Evolutionary conservation across 257 asterid species (phyloP), one percentile per base, ranked within the genome.

Genomic region (Plantago elongata): DNA sequence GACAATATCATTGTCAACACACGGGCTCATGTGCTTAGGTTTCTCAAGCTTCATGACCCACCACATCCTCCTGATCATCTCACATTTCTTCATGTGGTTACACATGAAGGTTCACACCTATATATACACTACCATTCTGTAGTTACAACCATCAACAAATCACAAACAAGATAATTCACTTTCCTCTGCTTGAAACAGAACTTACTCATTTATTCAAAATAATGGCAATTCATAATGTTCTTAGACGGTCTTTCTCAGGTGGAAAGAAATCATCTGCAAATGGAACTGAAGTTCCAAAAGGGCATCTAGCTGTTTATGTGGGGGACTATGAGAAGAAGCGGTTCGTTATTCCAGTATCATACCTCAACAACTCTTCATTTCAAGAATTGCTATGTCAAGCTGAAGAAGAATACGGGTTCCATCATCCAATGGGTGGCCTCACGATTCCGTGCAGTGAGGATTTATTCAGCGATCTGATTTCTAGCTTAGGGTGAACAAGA

Each of bases 361-460:
- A 64, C 69, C 69, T 80, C 72, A 80, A 75, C 38, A 73, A 74
- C n/a, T 76, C 78, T 67, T 71, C 38, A 4, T 80, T 85, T 56
- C 89, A 74, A 57, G 78, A 74, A 1, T 51, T 85, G 55, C 40
- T 85, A 16, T 37, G 57, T 9, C 79, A 57, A 45, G 81, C 79
- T 2, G 64, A 62, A 65, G 84, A 83, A 62, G 80, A 81, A 72
- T 76, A 66, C 11, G 84, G 86, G 5, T 81, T 71, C 48, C 14
- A 74, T 56, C 86, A 81, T 72, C 86, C 86, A 2, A 80, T 78
- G 82, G 90, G 88, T 0, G 84, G 86, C 37, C 78, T 81, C 2
- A 81, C 86, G 3, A 68, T 83, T 17, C 89, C 87, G 5, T 83
- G 84, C 65, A 40, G 57, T 37, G 66, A 67, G 38, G 75, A 72